A percentile compares a stretch with the other conserved stretches of the same genome.
Evolutionary conservation across 305 asterid species (phyloP).

Genomic region (Withania somnifera): DNA sequence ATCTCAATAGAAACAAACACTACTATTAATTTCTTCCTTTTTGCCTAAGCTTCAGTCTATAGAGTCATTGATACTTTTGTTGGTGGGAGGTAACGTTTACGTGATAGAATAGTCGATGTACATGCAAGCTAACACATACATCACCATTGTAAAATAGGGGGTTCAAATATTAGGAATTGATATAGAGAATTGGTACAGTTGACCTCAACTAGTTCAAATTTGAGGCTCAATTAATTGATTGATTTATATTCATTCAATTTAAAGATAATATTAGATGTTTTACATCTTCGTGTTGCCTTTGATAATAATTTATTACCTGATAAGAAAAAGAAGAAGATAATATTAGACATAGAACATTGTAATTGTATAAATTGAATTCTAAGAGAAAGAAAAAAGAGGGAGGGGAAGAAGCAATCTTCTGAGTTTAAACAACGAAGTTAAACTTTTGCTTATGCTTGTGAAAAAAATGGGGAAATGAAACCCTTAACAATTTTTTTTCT

Average conservation of each 20-base stretch:
- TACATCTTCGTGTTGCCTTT: too few species aligned
- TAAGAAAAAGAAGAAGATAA: too few species aligned
- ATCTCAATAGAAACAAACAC: neutral
- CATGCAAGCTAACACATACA: neutral
- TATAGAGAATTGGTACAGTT: neutral
- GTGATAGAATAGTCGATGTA: neutral
- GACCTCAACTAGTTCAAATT: neutral
- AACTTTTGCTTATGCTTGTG: neutral
- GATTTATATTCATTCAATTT: neutral
- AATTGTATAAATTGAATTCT: neutral
- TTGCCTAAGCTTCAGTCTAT: neutral
- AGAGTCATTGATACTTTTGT: neutral
- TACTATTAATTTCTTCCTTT: neutral
- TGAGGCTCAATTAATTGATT: neutral
- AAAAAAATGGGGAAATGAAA: neutral
- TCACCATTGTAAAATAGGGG: neutral
- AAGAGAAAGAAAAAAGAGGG: neutral
- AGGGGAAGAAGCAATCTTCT: neutral
- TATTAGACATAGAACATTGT: neutral
- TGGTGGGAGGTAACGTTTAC: neutral
- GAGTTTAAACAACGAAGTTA: neutral
- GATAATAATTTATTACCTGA: too few species aligned
- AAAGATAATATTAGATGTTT: neutral
- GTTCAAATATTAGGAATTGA: neutral
- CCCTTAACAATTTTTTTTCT: neutral